Evolutionary conservation across 768 basidiomycete genomes (phyloP).

Genomic region (Amanita fuliginea): DNA sequence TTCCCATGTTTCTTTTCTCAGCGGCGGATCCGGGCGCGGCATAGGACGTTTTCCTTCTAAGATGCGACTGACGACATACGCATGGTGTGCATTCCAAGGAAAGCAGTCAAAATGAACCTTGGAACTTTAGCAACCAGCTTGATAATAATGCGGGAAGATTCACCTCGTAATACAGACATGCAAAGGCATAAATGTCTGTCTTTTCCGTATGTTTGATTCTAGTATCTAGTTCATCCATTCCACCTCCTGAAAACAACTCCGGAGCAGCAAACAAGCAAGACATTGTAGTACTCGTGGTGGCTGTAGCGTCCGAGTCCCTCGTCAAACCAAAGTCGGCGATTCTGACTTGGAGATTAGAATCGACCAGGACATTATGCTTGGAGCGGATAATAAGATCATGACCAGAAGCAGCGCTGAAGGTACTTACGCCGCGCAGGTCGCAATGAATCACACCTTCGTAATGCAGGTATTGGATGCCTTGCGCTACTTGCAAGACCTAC

Average conservation of each 20-base stretch:
- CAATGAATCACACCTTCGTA: constrained; percentile 1
- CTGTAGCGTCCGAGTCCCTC: constrained; percentile 1
- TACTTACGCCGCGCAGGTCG: background rate
- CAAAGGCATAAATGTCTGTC: constrained; percentile 2
- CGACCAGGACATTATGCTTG: background rate
- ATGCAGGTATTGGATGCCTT: constrained; percentile 3
- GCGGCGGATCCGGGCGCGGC: background rate
- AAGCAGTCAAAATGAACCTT: background rate
- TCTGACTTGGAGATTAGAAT: background rate
- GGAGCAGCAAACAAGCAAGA: background rate
- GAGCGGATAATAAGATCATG: background rate
- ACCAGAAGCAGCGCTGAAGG: background rate
- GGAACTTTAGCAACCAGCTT: no score
- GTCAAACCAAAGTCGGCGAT: constrained; percentile 3
- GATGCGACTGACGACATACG: background rate
- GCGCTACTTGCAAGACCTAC: background rate
- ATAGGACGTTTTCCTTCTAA: background rate
- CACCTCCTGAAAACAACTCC: background rate
- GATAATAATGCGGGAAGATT: background rate
- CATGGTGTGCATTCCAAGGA: background rate
- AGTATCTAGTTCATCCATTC: background rate
- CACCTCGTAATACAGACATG: constrained; percentile 3
- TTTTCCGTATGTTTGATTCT: background rate
- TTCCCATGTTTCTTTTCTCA: background rate
- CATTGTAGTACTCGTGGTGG: background rate